These are phyloP conservation scores for Trichoderma semiorbis DNA, from an alignment of 2,329 filamentous ascomycete genomes.

Conservation along the genomic window DNA sequence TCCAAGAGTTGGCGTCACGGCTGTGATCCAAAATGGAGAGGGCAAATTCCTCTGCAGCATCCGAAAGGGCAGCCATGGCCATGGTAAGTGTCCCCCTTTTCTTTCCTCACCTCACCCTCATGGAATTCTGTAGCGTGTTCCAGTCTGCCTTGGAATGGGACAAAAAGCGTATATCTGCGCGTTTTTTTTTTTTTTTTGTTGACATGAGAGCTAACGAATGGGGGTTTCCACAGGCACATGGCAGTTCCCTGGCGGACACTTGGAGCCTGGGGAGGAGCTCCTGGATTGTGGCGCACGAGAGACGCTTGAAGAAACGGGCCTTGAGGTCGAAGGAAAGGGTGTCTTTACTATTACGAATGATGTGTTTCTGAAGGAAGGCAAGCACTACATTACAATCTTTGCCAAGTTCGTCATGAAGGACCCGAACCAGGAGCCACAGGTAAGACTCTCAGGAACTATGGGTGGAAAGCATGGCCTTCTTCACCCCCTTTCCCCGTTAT, in stretches of 20 bases:
- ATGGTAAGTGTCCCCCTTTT: slow-evolving; percentile 34
- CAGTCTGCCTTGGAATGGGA: neutral
- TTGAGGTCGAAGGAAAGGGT: slow-evolving; percentile 50
- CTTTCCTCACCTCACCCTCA: too few species aligned
- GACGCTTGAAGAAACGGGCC: slow-evolving; percentile 65
- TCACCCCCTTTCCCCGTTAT: neutral
- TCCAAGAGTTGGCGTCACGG: slow-evolving; percentile 44
- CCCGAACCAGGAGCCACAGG: slow-evolving; percentile 48
- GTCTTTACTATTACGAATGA: slow-evolving; percentile 65
- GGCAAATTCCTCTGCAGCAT: slow-evolving; percentile 47
- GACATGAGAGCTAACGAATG: slow-evolving; percentile 15
- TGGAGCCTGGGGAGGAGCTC: slow-evolving; percentile 65
- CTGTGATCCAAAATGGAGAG: slow-evolving; percentile 41
- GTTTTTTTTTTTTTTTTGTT: neutral
- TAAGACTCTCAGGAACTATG: slow-evolving; percentile 28
- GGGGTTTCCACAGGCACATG: slow-evolving; percentile 46
- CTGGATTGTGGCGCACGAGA: slow-evolving; percentile 64
- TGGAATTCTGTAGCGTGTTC: neutral
- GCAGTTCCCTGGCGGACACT: slow-evolving; percentile 71
- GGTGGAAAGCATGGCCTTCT: neutral
- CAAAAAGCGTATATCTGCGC: neutral
- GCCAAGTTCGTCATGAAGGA: slow-evolving; percentile 52
- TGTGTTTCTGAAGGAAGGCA: slow-evolving; percentile 54
- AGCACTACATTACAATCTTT: slow-evolving; percentile 75
- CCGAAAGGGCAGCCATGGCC: slow-evolving; percentile 47